Evolutionary conservation across 352 stramenopile genomes (phyloP), one percentile per base, ranked within the genome.

Genomic region (Pythium folliculosum): DNA sequence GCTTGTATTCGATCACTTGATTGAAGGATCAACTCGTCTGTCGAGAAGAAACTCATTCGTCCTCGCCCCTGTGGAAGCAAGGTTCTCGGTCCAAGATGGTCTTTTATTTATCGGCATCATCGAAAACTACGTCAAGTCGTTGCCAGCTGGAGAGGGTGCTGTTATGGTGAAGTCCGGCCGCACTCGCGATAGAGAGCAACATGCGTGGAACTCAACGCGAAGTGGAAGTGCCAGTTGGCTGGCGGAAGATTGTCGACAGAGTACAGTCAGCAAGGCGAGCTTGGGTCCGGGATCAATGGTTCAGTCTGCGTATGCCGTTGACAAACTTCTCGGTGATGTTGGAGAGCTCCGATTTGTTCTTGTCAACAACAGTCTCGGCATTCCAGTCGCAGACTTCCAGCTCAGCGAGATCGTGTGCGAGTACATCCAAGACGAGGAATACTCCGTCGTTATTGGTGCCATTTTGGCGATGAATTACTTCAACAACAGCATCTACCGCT

Each of bases 401-500:
- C 79, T 96, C 69, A 80, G 81, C 13, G 88, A 96, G 37, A 95
- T 96, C 60, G 86, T 92, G 56, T 96, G 88, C 61, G 84, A 96
- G 73, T 94, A 93, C 54, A 89, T 92, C 13, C 77, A 92, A 75
- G 84, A 94, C 52, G 84, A 95, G 65, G 86, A 92, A 43, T 93
- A 84, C 59, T 92, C 85, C 30, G 91, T 88, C 23, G 88, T 84
- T 10, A 69, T 93, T 47, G 88, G 88, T 16, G 85, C 81, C 6
- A 93, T 90, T 19, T 40, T 96, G 53, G 81, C 87, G 27, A 83
- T 94, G 62, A 94, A 94, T 63, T 96, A 94, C 64, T 96, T 96
- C 71, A 96, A 96, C 76, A 96, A 96, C 71, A 94, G 88, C 56
- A 96, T 96, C 62, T 96, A 96, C 57, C 82, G 86, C 55, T 96